Conservation (phyloP, 2,329 filamentous ascomycete genomes). For the Byssochlamys sp. region DNA sequence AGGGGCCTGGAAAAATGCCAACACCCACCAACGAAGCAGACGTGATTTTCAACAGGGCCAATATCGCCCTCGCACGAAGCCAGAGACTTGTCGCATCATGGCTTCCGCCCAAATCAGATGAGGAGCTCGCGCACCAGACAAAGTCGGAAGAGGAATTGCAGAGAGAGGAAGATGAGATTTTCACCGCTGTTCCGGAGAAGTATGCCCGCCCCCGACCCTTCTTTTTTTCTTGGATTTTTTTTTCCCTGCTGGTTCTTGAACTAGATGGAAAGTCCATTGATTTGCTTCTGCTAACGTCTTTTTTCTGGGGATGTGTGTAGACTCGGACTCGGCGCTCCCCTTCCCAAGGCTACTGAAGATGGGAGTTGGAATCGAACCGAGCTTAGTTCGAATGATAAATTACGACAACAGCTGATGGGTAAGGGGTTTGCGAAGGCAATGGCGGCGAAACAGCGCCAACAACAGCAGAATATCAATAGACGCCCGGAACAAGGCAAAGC, state of each 20-base stretch:
- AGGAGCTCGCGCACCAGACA: conserved; percentile 26
- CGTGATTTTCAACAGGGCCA: conserved; percentile 46
- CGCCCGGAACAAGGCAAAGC: background rate
- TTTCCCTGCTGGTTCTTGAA: no score
- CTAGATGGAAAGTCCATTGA: no score
- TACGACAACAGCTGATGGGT: conserved; percentile 39
- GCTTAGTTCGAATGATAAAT: conserved; percentile 34
- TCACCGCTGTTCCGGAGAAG: conserved; percentile 46
- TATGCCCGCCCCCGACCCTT: conserved; percentile 21
- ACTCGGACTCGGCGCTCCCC: conserved; percentile 40
- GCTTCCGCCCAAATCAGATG: conserved; percentile 41
- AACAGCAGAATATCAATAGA: conserved; percentile 13
- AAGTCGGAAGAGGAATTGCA: conserved; percentile 38
- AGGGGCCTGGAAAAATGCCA: no score
- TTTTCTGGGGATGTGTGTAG: conserved; percentile 16
- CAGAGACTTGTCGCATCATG: conserved; percentile 48
- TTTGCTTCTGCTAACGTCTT: background rate
- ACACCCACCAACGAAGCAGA: conserved; percentile 39
- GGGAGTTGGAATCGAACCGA: conserved; percentile 32
- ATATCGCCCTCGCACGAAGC: conserved; percentile 44
- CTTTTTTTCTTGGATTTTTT: background rate
- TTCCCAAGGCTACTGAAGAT: conserved; percentile 33
- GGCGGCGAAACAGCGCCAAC: conserved; percentile 36
- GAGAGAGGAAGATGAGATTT: conserved; percentile 46
- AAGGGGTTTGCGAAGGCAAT: conserved; percentile 30